A percentile compares a stretch with the other conserved stretches of the same genome.
Conservation (phyloP, 345 rosid genomes). For the Populus simonii region DNA sequence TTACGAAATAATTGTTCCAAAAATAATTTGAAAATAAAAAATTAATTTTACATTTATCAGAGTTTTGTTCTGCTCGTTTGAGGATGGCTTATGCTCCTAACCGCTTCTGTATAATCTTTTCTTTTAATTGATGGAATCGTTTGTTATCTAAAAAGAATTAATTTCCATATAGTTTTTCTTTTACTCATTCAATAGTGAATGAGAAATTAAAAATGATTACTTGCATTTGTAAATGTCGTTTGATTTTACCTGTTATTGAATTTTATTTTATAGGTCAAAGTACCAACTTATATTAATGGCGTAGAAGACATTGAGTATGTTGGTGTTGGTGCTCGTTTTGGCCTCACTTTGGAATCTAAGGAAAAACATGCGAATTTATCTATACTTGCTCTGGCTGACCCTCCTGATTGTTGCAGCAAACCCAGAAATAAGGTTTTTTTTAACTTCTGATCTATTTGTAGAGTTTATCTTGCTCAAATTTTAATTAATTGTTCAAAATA, state of each 20-base stretch:
- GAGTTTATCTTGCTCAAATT: not conserved
- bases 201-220: not conserved
- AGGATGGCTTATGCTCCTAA: too few relatives aligned
- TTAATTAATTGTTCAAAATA: not conserved
- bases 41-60: not conserved
- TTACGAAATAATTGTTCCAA: not conserved
- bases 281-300: conserved; percentile 66
- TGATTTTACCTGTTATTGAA: not conserved
- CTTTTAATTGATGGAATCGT: not conserved
- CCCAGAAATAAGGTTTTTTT: conserved; percentile 61
- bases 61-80: not conserved
- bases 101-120: not conserved
- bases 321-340: conserved; percentile 94
- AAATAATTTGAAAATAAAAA: not conserved
- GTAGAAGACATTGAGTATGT: conserved; percentile 62
- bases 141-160: not conserved
- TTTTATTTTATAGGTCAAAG: conserved; percentile 61
- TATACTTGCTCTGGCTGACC: conserved; percentile 62
- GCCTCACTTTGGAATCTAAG: conserved; percentile 73
- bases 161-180: not conserved
- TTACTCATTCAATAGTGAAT: not conserved
- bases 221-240: not conserved
- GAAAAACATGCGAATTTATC: conserved; percentile 71
- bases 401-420: conserved; percentile 69
- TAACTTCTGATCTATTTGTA: not conserved